Evolutionary conservation across 306 rosid species (phyloP), one percentile per base, ranked within the genome.

Genomic region (Lotus japonicus): DNA sequence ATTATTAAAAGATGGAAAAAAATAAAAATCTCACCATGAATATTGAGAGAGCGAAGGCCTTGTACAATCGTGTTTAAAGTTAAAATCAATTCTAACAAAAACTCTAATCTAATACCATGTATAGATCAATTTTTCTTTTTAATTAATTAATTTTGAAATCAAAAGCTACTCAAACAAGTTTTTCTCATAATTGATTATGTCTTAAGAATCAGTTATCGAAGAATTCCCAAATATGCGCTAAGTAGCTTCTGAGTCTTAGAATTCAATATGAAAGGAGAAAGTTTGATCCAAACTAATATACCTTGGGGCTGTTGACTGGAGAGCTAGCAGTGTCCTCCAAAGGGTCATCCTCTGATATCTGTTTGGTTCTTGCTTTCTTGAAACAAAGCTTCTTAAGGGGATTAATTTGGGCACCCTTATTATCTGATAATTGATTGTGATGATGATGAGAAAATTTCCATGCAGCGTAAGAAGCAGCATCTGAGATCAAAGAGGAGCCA

Each of bases 301-400:
- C 98, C 97, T 90, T 90, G 77, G 98, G 98, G 80, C 97, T 94
- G 55, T 76, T 94, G 45, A 85, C 84, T 3, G 97, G 97, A 19
- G 98, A 94, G 54, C 96, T 84, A 57, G 98, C 98, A 59, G 98
- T 94, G 68, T 94, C 98, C 64, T 90, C 98, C 70, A 94, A 84
- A 75, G 97, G 84, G 70, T 87, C 87, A 53, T 84, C 88, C 6
- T 72, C 48, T 16, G 75, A 82, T 55, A 86, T 59, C 11, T 49
- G 74, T 45, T 80, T 64, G 71, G 84, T 67, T 79, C 82, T 85
- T 75, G 86, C 64, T 76, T 83, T 85, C 84, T 83, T 92, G 84
- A 82, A 84, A 62, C 26, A 62, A 5, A 88, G 58, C 19, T 79
- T 89, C 49, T 45, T 82, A 0, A 83, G 86, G n/a, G 73, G 38